phyloP scores from a whole-genome alignment of 2,329 filamentous ascomycete genomes.

The Akanthomyces uredinophilus region DNA sequence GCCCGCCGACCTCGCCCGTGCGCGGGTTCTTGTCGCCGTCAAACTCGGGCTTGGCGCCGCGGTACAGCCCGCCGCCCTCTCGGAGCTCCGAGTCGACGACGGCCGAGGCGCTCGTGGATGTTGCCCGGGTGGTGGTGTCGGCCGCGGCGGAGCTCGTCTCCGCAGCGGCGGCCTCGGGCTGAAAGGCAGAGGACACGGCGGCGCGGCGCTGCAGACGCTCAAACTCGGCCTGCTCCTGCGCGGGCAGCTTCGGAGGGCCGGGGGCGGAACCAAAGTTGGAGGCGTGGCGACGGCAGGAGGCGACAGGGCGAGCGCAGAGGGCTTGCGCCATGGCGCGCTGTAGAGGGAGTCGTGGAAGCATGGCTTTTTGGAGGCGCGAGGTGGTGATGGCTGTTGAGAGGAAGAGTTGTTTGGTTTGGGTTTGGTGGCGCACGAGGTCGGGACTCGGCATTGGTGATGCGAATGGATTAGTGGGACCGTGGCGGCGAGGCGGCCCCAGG shows the following conservation, averaged over 20 bases:
- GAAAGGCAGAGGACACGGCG: conserved; percentile 39
- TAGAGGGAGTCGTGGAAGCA: conserved; percentile 10
- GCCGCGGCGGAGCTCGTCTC: conserved; percentile 15
- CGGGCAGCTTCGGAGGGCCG: conserved; percentile 78
- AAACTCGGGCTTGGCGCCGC: conserved; percentile 84
- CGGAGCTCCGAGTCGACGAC: conserved; percentile 33
- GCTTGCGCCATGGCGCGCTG: conserved; percentile 19
- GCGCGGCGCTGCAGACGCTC: conserved; percentile 72
- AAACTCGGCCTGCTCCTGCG: conserved; percentile 84
- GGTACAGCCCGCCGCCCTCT: conserved; percentile 61
- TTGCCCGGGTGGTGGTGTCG: conserved; percentile 24
- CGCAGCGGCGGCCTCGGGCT: conserved; percentile 25
- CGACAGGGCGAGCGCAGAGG: conserved; percentile 5
- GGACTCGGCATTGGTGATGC: not conserved
- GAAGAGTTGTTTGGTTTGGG: not conserved
- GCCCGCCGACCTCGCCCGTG: conserved; percentile 92
- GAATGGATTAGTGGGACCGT: conserved; percentile 1
- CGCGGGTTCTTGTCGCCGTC: conserved; percentile 86
- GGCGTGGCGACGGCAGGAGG: conserved; percentile 27
- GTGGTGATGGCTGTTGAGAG: not conserved
- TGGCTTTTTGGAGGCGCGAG: not conserved
- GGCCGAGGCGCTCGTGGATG: conserved; percentile 31
- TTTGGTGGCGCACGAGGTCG: not conserved
- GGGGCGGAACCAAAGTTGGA: conserved; percentile 46
- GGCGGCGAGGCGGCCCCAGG: not conserved